Evolutionary conservation across 2,329 filamentous ascomycete genomes (phyloP).

Genomic region (Fonsecaea multimorphosa): DNA sequence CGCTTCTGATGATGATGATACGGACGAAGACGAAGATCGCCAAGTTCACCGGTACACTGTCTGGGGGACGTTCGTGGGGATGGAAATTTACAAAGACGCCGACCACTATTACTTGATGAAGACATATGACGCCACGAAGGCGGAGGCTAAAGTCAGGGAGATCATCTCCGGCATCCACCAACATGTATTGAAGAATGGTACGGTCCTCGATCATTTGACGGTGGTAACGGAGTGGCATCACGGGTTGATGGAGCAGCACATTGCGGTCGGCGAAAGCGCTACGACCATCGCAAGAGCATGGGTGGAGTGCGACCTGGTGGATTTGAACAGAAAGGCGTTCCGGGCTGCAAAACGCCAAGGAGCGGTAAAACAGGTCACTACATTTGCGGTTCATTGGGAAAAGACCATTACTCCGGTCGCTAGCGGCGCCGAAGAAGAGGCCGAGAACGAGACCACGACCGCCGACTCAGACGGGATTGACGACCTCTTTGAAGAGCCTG

Average conservation of each 20-base stretch:
- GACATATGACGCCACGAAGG: slow-evolving; percentile 17
- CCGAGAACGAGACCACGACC: slow-evolving; percentile 1
- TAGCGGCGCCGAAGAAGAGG: slow-evolving; percentile 5
- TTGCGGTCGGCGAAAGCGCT: slow-evolving; percentile 28
- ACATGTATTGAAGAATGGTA: slow-evolving; percentile 10
- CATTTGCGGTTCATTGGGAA: slow-evolving; percentile 36
- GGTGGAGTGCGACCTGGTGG: slow-evolving; percentile 32
- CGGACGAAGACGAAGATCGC: slow-evolving; percentile 9
- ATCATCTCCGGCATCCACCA: slow-evolving; percentile 18
- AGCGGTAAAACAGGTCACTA: slow-evolving; percentile 12
- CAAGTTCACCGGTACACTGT: slow-evolving; percentile 31
- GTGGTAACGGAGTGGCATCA: slow-evolving; percentile 11
- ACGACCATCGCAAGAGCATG: slow-evolving; percentile 28
- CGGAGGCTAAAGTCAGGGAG: slow-evolving; percentile 20
- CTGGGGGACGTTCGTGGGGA: slow-evolving; percentile 23
- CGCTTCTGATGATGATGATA: neutral
- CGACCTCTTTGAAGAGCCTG: slow-evolving; percentile 2
- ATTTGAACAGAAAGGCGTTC: slow-evolving; percentile 26
- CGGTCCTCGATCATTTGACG: too few species aligned
- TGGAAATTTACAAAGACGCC: slow-evolving; percentile 26
- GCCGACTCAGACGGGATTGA: slow-evolving; percentile 18
- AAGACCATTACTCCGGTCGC: slow-evolving; percentile 23
- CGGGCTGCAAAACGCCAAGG: slow-evolving; percentile 22
- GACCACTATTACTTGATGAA: slow-evolving; percentile 28
- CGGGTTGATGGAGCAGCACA: slow-evolving; percentile 30